These are phyloP conservation scores for Kalanchoe fedtschenkoi DNA, from an alignment of 164 flowering plant genomes.

Conservation along the genomic window DNA sequence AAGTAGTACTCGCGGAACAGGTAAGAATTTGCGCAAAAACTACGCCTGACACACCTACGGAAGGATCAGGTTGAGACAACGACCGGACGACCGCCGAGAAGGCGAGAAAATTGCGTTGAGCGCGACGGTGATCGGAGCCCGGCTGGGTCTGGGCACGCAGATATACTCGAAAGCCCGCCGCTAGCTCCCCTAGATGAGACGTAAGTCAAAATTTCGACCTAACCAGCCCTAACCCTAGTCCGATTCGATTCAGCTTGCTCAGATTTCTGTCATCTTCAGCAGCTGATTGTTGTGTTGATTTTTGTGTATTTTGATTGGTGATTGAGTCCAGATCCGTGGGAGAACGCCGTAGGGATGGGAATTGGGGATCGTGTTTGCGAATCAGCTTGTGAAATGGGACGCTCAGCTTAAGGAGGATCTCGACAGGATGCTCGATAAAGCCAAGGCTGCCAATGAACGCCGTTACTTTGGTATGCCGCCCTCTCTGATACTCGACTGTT, in stretches of 20 bases:
- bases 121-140: conserved; percentile 71
- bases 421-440: conserved; percentile 78
- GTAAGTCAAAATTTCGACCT: conserved; percentile 24
- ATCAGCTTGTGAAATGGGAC: conserved; percentile 88
- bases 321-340: conserved; percentile 99
- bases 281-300: too few relatives aligned
- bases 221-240: conserved; percentile 5
- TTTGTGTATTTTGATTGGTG: not conserved
- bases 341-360: conserved; percentile 86
- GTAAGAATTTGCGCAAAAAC: too few relatives aligned
- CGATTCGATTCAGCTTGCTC: too few relatives aligned
- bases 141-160: conserved; percentile 84
- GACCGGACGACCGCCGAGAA: too few relatives aligned
- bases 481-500: too few relatives aligned
- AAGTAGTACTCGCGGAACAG: too few relatives aligned
- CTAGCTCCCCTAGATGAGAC: conserved; percentile 90
- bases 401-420: conserved; percentile 75
- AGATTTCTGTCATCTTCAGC: too few relatives aligned
- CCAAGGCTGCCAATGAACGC: conserved; percentile 89
- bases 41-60: too few relatives aligned
- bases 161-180: conserved; percentile 93
- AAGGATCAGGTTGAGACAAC: too few relatives aligned
- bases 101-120: conserved; percentile 40
- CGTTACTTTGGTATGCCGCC: conserved; percentile 56
- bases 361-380: conserved; percentile 66